phyloP scores from a whole-genome alignment of 306 rosid genomes.

The Corylus heterophylla region DNA sequence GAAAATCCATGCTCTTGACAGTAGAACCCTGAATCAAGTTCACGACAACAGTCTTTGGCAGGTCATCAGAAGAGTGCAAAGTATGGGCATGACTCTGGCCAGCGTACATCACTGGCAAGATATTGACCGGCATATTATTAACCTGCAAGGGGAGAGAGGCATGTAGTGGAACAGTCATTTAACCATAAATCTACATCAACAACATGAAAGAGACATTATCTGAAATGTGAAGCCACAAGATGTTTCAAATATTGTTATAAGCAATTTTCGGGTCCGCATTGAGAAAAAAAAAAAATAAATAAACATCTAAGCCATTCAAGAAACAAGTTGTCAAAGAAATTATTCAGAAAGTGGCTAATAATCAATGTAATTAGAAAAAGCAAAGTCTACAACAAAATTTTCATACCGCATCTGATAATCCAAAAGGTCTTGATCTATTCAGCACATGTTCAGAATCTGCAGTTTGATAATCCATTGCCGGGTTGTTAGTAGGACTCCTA shows the following conservation, averaged over 20 bases:
- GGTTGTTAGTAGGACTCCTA: conserved; percentile 53
- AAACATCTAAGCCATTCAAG: neutral
- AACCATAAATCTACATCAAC: too few relatives aligned
- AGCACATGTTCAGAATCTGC: conserved; percentile 55
- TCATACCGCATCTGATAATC: conserved; percentile 53
- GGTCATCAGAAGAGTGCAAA: conserved; percentile 86
- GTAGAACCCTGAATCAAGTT: conserved; percentile 68
- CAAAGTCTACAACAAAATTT: neutral
- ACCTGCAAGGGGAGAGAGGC: conserved; percentile 45
- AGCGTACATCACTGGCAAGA: conserved; percentile 66
- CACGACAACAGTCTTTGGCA: conserved; percentile 79
- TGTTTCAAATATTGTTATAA: neutral
- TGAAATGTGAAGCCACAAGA: neutral
- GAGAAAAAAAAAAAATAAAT: neutral
- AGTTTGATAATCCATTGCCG: conserved; percentile 58
- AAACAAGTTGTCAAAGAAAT: neutral
- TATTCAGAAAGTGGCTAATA: conserved; percentile 2
- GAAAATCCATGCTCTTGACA: conserved; percentile 92
- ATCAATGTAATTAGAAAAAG: neutral
- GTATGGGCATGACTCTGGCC: conserved; percentile 83
- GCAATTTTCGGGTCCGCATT: neutral
- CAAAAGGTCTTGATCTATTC: conserved; percentile 56
- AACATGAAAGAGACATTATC: too few relatives aligned
- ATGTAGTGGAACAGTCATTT: neutral
- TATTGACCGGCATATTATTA: conserved; percentile 74